phyloP scores from a whole-genome alignment of 2,329 filamentous ascomycete genomes.

The Xylariaceae sp. region DNA sequence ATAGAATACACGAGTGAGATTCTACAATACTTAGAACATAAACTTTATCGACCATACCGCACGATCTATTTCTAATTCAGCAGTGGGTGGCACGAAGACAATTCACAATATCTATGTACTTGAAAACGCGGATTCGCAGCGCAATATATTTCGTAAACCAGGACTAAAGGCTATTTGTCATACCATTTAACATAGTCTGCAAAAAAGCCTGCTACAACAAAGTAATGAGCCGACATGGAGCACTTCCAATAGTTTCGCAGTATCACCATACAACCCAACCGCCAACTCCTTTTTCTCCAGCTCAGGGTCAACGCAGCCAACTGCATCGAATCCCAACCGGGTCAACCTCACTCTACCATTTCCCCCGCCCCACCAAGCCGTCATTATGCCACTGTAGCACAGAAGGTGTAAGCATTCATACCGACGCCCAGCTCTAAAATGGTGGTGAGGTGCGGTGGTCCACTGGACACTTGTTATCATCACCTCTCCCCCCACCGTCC shows the following conservation, averaged over 20 bases:
- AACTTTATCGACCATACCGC: too few relatives aligned
- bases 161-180: too few relatives aligned
- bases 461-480: not conserved
- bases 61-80: too few relatives aligned
- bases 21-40: too few relatives aligned
- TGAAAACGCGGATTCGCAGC: too few relatives aligned
- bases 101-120: too few relatives aligned
- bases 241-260: not conserved
- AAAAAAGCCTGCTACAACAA: not conserved
- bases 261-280: not conserved
- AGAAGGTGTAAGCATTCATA: conserved; percentile 22
- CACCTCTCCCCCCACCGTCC: conserved; percentile 2
- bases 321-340: conserved; percentile 22
- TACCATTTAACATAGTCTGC: too few relatives aligned
- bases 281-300: conserved; percentile 18
- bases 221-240: not conserved
- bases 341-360: conserved; percentile 17
- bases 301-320: conserved; percentile 17
- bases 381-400: conserved; percentile 27
- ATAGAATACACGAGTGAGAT: too few relatives aligned
- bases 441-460: not conserved
- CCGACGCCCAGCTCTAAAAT: conserved; percentile 27
- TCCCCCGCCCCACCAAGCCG: conserved; percentile 10
- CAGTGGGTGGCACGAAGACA: too few relatives aligned
- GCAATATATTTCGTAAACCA: too few relatives aligned